phyloP scores from a whole-genome alignment of 208 protist genomes.

The Phytomonas francai region DNA sequence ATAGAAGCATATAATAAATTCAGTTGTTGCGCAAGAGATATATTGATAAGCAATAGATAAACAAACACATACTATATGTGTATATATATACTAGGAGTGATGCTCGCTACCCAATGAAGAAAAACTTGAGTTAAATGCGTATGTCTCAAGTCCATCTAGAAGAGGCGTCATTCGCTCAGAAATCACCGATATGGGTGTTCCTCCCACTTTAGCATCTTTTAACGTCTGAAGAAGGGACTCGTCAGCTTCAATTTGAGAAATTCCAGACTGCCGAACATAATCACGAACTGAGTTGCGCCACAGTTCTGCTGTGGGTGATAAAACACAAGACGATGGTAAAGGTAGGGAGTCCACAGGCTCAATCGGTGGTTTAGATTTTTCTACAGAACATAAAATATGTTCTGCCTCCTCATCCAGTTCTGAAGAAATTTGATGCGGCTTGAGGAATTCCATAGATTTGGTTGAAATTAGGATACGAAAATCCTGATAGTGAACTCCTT shows the following conservation, averaged over 20 bases:
- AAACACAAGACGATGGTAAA: slow-evolving; percentile 22
- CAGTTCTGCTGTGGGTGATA: slow-evolving; percentile 64
- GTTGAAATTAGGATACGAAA: slow-evolving; percentile 35
- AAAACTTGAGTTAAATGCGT: slow-evolving; percentile 55
- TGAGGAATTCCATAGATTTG: slow-evolving; percentile 77
- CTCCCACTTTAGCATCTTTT: slow-evolving; percentile 59
- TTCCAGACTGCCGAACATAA: slow-evolving; percentile 74
- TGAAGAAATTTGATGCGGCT: slow-evolving; percentile 26
- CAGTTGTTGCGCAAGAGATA: not conserved
- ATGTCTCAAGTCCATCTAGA: slow-evolving; percentile 64
- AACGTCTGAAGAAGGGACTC: slow-evolving; percentile 68
- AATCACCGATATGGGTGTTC: slow-evolving; percentile 39
- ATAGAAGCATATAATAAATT: not conserved
- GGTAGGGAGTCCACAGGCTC: slow-evolving; percentile 21
- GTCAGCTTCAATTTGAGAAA: slow-evolving; percentile 68
- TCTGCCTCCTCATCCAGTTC: slow-evolving; percentile 71
- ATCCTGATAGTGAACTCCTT: slow-evolving; percentile 73
- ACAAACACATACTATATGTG: not conserved
- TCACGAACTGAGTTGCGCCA: slow-evolving; percentile 77
- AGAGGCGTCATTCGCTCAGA: slow-evolving; percentile 73
- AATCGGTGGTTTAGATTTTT: slow-evolving; percentile 17
- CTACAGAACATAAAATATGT: slow-evolving; percentile 34
- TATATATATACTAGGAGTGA: slow-evolving; percentile 7
- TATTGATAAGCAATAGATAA: not conserved
- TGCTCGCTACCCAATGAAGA: slow-evolving; percentile 49